A percentile compares a stretch with the other conserved stretches of the same genome.
These are phyloP conservation scores for Pythium dissotocum DNA, from an alignment of 352 stramenopile genomes.

Conservation along the genomic window DNA sequence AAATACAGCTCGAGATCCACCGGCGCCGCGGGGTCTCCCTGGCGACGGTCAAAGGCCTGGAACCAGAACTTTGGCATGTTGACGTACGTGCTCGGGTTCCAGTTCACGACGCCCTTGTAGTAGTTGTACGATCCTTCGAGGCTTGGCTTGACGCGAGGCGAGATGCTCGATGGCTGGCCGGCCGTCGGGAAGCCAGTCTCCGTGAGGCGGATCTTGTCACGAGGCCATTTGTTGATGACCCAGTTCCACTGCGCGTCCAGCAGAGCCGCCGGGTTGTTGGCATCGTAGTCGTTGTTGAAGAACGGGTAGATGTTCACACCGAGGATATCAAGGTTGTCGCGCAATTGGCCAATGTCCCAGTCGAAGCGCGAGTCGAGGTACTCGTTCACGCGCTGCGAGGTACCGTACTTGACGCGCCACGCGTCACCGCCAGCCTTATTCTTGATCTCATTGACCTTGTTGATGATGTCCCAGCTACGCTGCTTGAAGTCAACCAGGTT, in stretches of 20 bases:
- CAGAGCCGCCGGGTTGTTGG: constrained; percentile 22
- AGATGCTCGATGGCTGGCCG: constrained; percentile 18
- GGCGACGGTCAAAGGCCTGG: constrained; percentile 36
- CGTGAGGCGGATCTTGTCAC: constrained; percentile 34
- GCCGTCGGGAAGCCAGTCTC: constrained; percentile 38
- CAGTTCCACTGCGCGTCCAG: constrained; percentile 32
- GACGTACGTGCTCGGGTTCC: constrained; percentile 21
- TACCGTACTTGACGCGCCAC: constrained; percentile 35
- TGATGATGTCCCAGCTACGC: constrained; percentile 28
- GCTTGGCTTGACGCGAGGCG: constrained; percentile 27
- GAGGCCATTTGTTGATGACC: constrained; percentile 24
- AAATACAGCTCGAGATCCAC: constrained; percentile 34
- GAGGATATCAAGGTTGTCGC: constrained; percentile 4
- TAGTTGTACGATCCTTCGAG: constrained; percentile 28
- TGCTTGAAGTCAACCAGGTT: constrained; percentile 28
- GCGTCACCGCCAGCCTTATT: constrained; percentile 23
- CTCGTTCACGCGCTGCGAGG: constrained; percentile 31
- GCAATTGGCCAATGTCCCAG: neutral
- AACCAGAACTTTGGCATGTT: constrained; percentile 41
- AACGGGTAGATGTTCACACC: constrained; percentile 47
- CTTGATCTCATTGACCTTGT: constrained; percentile 39
- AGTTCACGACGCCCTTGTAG: constrained; percentile 34
- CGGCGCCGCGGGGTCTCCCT: constrained; percentile 19
- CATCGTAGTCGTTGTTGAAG: constrained; percentile 38
- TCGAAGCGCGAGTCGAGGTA: constrained; percentile 26